These are phyloP conservation scores for Globisporangium echinulatum DNA, from an alignment of 352 stramenopile species.

Conservation along the genomic window DNA sequence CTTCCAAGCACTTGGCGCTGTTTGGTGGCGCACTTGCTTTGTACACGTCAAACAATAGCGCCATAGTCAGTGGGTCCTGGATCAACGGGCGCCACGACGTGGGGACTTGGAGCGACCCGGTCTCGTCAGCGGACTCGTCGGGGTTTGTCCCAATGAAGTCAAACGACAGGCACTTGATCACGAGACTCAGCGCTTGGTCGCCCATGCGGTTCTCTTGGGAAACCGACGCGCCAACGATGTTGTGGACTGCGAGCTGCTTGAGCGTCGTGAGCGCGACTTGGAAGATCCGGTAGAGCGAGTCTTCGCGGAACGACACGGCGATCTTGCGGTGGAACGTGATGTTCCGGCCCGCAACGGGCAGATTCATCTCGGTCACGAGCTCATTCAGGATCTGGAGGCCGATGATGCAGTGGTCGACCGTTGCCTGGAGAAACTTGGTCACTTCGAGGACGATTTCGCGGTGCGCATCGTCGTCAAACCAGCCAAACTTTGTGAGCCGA, in stretches of 20 bases:
- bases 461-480: slow-evolving; percentile 97
- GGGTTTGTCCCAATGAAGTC: slow-evolving; percentile 99
- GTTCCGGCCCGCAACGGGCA: slow-evolving; percentile 90
- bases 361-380: slow-evolving; percentile 97
- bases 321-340: slow-evolving; percentile 98
- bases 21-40: slow-evolving; percentile 89
- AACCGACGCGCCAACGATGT: slow-evolving; percentile 67
- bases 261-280: slow-evolving; percentile 95
- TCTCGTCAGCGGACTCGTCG: slow-evolving; percentile 96
- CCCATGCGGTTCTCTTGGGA: slow-evolving; percentile 91
- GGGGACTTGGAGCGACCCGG: slow-evolving; percentile 96
- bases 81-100: slow-evolving; percentile 93
- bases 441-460: slow-evolving; percentile 96
- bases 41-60: slow-evolving; percentile 97
- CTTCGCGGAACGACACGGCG: slow-evolving; percentile 95
- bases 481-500: slow-evolving; percentile 98
- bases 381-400: slow-evolving; percentile 97
- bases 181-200: slow-evolving; percentile 90
- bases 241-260: slow-evolving; percentile 91
- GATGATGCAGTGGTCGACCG: slow-evolving; percentile 97
- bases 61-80: slow-evolving; percentile 92
- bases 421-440: slow-evolving; percentile 96
- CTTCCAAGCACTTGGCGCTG: slow-evolving; percentile 94
- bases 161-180: slow-evolving; percentile 95
- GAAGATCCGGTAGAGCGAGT: slow-evolving; percentile 94